Evolutionary conservation across 169 alveolate species (phyloP), one percentile per base, ranked within the genome.

Genomic region (Cryptosporidium parvum): DNA sequence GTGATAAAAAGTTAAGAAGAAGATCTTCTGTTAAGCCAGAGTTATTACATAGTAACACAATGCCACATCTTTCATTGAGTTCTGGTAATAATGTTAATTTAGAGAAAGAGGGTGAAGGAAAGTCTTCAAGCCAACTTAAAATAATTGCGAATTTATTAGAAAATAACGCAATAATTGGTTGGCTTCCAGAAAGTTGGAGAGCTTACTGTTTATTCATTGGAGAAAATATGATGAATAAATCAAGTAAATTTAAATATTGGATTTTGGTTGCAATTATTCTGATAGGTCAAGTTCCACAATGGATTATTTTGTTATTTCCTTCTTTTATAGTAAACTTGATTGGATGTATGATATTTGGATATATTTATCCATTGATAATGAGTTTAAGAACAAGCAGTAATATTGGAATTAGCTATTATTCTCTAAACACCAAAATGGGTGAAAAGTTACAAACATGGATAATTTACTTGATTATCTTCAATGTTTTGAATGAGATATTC

Each of bases 331-430:
- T 80, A 16, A 80, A 80, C 31, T 26, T 45, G 18, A n/a, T 80
- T 37, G 89, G 89, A 6, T 80, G 89, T 33, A 80, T 65, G 62
- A 31, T 65, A 5, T 80, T 80, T 80, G 89, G 89, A 21, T 80
- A 31, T 33, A 0, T 62, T 10, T 80, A 80, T 65, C 89, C 89
- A 48, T 10, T 80, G 31, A 65, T 80, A 10, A 80, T 80, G 80
- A 51, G 56, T 16, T 29, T 80, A 45, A 80, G 65, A 80, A 65
- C 51, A 62, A 80, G 53, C 26, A 31, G 86, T 51, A 56, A 18
- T 14, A 53, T 73, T 35, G 53, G 70, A 31, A 33, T 4, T n/a
- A 35, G 68, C 33, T 65, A 65, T 65, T 53, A 37, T 35, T 26
- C 62, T 12, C n/a, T 56, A 16, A 42, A 35, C 59, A 21, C 31